Percentiles rank a stretch among this genome's conserved stretches.
Evolutionary conservation across 176 grass and related monocot genomes (phyloP).

Genomic region (Cenchrus americanus): DNA sequence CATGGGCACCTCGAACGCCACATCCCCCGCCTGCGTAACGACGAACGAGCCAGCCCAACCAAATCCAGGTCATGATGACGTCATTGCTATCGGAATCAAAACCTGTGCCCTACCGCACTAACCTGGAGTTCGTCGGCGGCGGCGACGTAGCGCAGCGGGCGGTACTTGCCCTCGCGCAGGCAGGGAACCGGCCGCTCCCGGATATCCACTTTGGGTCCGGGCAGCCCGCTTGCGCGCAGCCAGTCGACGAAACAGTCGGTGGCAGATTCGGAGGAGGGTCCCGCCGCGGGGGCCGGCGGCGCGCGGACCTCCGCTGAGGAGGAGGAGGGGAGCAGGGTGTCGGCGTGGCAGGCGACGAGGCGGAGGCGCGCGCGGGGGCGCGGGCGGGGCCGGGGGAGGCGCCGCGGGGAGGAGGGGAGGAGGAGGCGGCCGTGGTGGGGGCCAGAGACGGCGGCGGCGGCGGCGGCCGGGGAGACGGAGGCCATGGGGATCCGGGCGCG

Average conservation of each 20-base stretch:
- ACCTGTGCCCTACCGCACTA: background rate
- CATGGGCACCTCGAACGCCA: constrained; percentile 86
- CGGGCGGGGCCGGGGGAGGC: constrained; percentile 33
- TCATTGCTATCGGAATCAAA: constrained; percentile 18
- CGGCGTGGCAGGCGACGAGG: constrained; percentile 57
- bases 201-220: constrained; percentile 67
- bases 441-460: constrained; percentile 29
- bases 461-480: constrained; percentile 38
- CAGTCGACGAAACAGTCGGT: constrained; percentile 66
- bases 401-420: constrained; percentile 35
- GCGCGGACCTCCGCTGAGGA: constrained; percentile 29
- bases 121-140: constrained; percentile 84
- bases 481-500: constrained; percentile 44
- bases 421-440: constrained; percentile 40
- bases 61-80: constrained; percentile 10
- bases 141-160: constrained; percentile 66
- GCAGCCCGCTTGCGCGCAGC: constrained; percentile 65
- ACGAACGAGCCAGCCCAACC: constrained; percentile 5
- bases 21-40: constrained; percentile 73
- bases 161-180: constrained; percentile 65
- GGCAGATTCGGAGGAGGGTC: constrained; percentile 32
- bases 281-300: constrained; percentile 33
- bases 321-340: constrained; percentile 52
- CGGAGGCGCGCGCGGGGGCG: constrained; percentile 9
- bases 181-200: constrained; percentile 66